Evolutionary conservation across 805 yeast species (phyloP).

Genomic region (Sugiyamaella mastotermitis): DNA sequence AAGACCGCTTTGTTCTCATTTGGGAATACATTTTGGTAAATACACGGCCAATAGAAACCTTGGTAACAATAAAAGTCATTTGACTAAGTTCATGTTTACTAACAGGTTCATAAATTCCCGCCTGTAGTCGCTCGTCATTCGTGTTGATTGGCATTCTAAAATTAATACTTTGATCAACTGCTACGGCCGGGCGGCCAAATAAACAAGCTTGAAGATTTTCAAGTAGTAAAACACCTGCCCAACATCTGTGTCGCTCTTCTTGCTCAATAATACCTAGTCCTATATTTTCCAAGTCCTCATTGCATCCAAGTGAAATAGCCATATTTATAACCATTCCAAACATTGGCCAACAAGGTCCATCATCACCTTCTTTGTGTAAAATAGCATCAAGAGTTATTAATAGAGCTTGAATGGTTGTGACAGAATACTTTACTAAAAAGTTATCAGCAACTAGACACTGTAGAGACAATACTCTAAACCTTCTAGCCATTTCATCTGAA

Average conservation of each 20-base stretch:
- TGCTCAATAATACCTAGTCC: conserved; percentile 5
- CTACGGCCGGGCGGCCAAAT: conserved; percentile 13
- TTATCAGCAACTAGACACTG: conserved; percentile 12
- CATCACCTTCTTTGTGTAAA: conserved; percentile 8
- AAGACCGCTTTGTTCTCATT: conserved; percentile 4
- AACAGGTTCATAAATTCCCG: conserved; percentile 1
- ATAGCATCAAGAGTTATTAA: conserved; percentile 5
- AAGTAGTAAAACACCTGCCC: conserved; percentile 11
- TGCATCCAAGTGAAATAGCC: conserved; percentile 12
- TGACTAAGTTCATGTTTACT: conserved; percentile 2
- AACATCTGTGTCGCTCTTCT: conserved; percentile 9
- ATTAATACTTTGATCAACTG: not conserved
- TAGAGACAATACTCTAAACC: conserved; percentile 2
- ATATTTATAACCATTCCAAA: conserved; percentile 6
- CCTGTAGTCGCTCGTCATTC: conserved; percentile 6
- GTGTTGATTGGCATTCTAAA: conserved; percentile 5
- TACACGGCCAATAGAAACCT: conserved; percentile 5
- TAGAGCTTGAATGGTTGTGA: conserved; percentile 10
- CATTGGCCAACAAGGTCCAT: conserved; percentile 11
- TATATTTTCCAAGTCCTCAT: conserved; percentile 4
- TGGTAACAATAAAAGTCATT: conserved; percentile 10
- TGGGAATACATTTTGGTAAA: conserved; percentile 5
- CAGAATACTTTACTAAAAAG: conserved; percentile 5
- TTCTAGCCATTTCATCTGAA: not conserved
- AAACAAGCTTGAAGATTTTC: conserved; percentile 12